A percentile compares a stretch with the other conserved stretches of the same genome.
These are phyloP conservation scores for Geotrichum klebahnii DNA, from an alignment of 1,139 yeast genomes.

Conservation along the genomic window DNA sequence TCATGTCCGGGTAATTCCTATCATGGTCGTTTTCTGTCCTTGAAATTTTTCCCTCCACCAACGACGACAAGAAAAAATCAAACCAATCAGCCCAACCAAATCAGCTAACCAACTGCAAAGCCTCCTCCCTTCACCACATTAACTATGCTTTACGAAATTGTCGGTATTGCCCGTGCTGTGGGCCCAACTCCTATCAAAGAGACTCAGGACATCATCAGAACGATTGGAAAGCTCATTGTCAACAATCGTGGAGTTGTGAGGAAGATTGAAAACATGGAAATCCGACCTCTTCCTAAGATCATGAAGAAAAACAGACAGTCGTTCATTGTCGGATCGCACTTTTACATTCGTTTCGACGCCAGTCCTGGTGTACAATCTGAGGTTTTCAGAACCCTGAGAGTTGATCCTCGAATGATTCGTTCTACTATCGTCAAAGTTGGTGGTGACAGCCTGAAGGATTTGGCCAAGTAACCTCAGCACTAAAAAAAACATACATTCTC, in stretches of 20 bases:
- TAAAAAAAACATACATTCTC: not conserved
- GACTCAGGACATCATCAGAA: slow-evolving; percentile 57
- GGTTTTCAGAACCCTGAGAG: slow-evolving; percentile 69
- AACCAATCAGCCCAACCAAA: slow-evolving; percentile 8
- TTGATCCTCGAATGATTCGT: slow-evolving; percentile 87
- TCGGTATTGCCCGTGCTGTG: slow-evolving; percentile 71
- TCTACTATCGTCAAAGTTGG: slow-evolving; percentile 69
- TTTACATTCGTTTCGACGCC: slow-evolving; percentile 79
- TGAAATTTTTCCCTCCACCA: not conserved
- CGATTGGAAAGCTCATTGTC: slow-evolving; percentile 77
- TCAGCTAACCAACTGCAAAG: not conserved
- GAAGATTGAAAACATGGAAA: slow-evolving; percentile 74
- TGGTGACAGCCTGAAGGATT: slow-evolving; percentile 41
- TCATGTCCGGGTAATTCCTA: too few species aligned
- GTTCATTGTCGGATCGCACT: slow-evolving; percentile 87
- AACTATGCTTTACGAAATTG: slow-evolving; percentile 79
- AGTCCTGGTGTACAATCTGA: slow-evolving; percentile 84
- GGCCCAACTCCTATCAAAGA: slow-evolving; percentile 35
- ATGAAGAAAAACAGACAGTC: slow-evolving; percentile 82
- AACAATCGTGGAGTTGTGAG: slow-evolving; percentile 90
- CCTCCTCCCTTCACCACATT: not conserved
- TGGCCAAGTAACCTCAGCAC: slow-evolving; percentile 18
- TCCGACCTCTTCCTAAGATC: slow-evolving; percentile 71
- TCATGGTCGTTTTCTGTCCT: too few species aligned
- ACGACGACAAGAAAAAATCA: not conserved